Conservation (phyloP, 257 asterid species). For the Salvia splendens region DNA sequence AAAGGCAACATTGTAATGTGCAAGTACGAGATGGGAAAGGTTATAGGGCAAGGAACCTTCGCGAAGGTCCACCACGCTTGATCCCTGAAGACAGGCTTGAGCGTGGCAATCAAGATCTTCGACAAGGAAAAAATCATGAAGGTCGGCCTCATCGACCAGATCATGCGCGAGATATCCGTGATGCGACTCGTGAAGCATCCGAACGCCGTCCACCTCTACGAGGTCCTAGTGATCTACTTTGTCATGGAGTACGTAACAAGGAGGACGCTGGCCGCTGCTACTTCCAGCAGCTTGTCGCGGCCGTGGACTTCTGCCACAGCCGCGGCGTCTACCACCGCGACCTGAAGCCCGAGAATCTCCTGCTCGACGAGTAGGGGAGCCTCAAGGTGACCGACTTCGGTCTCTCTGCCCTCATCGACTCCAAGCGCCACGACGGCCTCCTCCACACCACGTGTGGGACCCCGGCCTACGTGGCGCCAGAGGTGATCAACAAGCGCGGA, state of each 20-base stretch:
- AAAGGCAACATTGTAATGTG: conserved; percentile 67
- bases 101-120: conserved; percentile 74
- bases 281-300: conserved; percentile 78
- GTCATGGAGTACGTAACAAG: conserved; percentile 78
- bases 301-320: conserved; percentile 89
- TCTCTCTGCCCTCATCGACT: conserved; percentile 69
- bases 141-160: conserved; percentile 73
- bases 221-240: conserved; percentile 89
- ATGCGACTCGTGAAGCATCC: conserved; percentile 82
- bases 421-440: conserved; percentile 77
- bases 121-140: conserved; percentile 68
- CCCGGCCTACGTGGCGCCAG: conserved; percentile 96
- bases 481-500: conserved; percentile 69
- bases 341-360: conserved; percentile 89
- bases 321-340: conserved; percentile 89
- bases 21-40: conserved; percentile 72
- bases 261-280: conserved; percentile 79
- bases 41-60: conserved; percentile 85
- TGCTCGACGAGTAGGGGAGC: conserved; percentile 72
- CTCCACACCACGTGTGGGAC: conserved; percentile 94
- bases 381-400: conserved; percentile 88
- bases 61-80: conserved; percentile 84
- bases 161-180: conserved; percentile 77
- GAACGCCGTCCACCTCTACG: conserved; percentile 73
- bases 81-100: conserved; percentile 51